phyloP scores from a whole-genome alignment of 2,329 filamentous ascomycete species.

The Delphinella strobiligena region DNA sequence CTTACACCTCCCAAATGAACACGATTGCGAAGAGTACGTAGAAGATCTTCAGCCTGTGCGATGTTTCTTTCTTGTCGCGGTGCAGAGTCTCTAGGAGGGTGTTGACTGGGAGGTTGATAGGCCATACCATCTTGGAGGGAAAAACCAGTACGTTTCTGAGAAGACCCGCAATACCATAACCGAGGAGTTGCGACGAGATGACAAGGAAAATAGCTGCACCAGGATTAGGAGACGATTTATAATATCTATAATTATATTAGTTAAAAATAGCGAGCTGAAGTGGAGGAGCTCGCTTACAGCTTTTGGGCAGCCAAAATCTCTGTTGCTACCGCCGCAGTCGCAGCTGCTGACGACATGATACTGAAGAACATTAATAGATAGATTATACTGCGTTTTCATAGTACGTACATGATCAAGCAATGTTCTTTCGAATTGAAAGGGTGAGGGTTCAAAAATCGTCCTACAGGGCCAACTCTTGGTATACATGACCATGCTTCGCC shows the following conservation, averaged over 20 bases:
- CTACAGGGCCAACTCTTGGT: conserved; percentile 23
- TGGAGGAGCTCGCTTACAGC: conserved; percentile 30
- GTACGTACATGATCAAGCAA: conserved; percentile 8
- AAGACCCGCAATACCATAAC: conserved; percentile 38
- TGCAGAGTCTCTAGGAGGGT: conserved; percentile 30
- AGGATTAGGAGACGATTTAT: neutral
- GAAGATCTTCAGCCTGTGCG: conserved; percentile 30
- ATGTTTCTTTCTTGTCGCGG: conserved; percentile 24
- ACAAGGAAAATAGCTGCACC: conserved; percentile 32
- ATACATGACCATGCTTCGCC: conserved; percentile 30
- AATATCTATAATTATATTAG: too few species aligned
- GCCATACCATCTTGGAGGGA: conserved; percentile 39
- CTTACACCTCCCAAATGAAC: conserved; percentile 33
- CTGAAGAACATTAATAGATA: conserved; percentile 17
- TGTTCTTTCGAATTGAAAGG: conserved; percentile 24
- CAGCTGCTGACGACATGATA: conserved; percentile 33
- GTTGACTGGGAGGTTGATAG: conserved; percentile 24
- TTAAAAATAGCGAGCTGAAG: too few species aligned
- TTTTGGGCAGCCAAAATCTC: conserved; percentile 34
- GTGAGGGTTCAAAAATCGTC: conserved; percentile 25
- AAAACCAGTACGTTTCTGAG: conserved; percentile 35
- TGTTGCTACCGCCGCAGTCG: conserved; percentile 21
- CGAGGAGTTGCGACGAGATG: conserved; percentile 37
- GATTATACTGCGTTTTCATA: too few species aligned
- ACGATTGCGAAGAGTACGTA: conserved; percentile 27